Base-by-base conservation (phyloP, 805 yeast species). In the Nematodospora valgi region DNA sequence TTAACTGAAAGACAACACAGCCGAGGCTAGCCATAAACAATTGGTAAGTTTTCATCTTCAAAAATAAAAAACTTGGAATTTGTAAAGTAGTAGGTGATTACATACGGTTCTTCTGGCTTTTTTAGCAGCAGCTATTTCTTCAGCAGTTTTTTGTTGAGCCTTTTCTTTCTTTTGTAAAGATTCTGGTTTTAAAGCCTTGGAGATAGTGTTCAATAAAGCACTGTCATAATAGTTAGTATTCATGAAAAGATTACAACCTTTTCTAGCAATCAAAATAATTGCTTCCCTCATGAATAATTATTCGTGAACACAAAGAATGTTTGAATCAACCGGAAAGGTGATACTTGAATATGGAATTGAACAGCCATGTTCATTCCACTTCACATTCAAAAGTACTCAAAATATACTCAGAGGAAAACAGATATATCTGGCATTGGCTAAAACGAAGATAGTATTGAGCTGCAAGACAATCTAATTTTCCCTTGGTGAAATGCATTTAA, bases 161-260 rank as follows among this genome's bases (percentile, higher is more conserved):
- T 82, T 78, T 58, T 82, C 67, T 77, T 82, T 80, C 81, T 85
- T 85, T 70, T 81, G 71, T 67, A 80, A 82, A 64, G 93, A 71
- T 80, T 85, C 95, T 78, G 95, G 95, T 69, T 74, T 68, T 54
- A 75, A 66, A 59, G 76, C 62, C 50, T 71, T 64, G 56, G 9
- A 39, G 27, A 17, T 27, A n/a, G 12, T 26, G 26, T 33, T 34
- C 24, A 38, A 38, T 34, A 38, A 39, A 33, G 42, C 24, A 32
- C 13, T 5, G n/a, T n/a, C 37, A 28, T n/a, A n/a, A n/a, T n/a
- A 34, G 54, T 48, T 58, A 58, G 64, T 58, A 54, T 32, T 8
- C n/a, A n/a, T 28, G 27, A 31, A 21, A 25, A 14, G n/a, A 24
- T 32, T 20, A n/a, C 13, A 27, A 37, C 23, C 14, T 24, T 17